phyloP scores from a whole-genome alignment of 345 rosid species.

The Chamaenerion angustifolium region DNA sequence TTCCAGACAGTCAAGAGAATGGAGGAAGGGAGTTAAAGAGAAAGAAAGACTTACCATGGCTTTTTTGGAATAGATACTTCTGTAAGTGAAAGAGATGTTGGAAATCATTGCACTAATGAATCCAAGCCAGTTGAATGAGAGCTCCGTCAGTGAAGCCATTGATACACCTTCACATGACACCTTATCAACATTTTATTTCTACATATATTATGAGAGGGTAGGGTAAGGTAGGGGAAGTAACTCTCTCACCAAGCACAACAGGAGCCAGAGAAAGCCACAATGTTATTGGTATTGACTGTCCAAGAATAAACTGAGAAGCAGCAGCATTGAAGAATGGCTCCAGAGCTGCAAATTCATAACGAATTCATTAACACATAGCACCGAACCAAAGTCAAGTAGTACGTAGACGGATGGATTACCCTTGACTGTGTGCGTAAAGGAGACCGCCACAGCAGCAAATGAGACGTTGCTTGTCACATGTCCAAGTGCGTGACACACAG shows the following conservation, averaged over 20 bases:
- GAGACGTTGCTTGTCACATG: slow-evolving; percentile 92
- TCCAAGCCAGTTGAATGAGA: slow-evolving; percentile 93
- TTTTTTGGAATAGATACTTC: slow-evolving; percentile 92
- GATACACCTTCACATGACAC: slow-evolving; percentile 43
- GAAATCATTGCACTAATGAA: slow-evolving; percentile 98
- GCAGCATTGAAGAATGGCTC: slow-evolving; percentile 98
- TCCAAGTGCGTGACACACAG: slow-evolving; percentile 85
- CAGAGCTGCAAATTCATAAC: too few relatives aligned
- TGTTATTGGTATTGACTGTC: slow-evolving; percentile 67
- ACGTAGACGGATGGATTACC: slow-evolving; percentile 39
- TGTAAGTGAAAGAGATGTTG: slow-evolving; percentile 87
- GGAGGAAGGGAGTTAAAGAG: too few relatives aligned
- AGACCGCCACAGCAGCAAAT: slow-evolving; percentile 96
- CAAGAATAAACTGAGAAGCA: slow-evolving; percentile 85
- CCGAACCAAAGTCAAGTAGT: too few relatives aligned
- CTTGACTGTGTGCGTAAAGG: slow-evolving; percentile 91
- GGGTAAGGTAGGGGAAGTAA: too few relatives aligned
- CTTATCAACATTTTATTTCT: background rate
- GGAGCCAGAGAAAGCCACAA: slow-evolving; percentile 90
- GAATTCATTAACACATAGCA: too few relatives aligned
- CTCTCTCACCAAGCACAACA: slow-evolving; percentile 58
- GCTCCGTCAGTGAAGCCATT: slow-evolving; percentile 86
- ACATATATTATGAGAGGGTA: too few relatives aligned
- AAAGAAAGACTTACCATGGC: slow-evolving; percentile 53
- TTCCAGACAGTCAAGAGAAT: too few relatives aligned